A percentile compares a stretch with the other conserved stretches of the same genome.
Evolutionary conservation across 2,329 filamentous ascomycete genomes (phyloP).

Genomic region (Hypocreales sp.): DNA sequence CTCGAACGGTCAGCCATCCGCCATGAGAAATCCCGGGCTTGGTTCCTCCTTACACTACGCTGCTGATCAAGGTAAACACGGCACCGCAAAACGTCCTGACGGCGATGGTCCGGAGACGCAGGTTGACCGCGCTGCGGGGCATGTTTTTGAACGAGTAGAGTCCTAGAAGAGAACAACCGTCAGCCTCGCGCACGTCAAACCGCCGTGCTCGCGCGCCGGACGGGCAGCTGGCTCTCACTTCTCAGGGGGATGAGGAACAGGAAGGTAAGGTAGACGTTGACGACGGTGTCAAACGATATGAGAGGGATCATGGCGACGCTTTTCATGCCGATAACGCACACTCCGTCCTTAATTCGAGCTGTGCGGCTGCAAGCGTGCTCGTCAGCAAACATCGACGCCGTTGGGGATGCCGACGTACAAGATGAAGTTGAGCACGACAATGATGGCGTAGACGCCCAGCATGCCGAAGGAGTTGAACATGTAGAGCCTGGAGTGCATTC

Average conservation of each 20-base stretch:
- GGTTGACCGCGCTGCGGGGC: conserved; percentile 21
- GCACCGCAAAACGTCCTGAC: conserved; percentile 44
- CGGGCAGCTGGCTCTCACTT: too few relatives aligned
- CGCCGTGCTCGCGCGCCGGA: too few relatives aligned
- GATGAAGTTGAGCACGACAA: conserved; percentile 43
- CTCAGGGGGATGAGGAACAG: conserved; percentile 47
- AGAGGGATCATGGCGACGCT: conserved; percentile 43
- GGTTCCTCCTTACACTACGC: conserved; percentile 30
- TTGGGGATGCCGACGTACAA: conserved; percentile 27
- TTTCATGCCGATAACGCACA: conserved; percentile 48
- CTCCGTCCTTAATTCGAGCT: conserved; percentile 34
- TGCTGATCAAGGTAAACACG: conserved; percentile 39
- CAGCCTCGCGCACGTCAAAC: too few relatives aligned
- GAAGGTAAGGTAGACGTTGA: conserved; percentile 47
- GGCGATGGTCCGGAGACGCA: conserved; percentile 33
- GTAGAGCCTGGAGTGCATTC: conserved; percentile 42
- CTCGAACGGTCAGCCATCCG: conserved; percentile 3
- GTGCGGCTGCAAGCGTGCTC: conserved; percentile 29
- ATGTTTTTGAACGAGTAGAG: conserved; percentile 38
- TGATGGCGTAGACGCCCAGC: conserved; percentile 25
- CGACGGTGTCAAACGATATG: conserved; percentile 42
- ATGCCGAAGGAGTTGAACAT: conserved; percentile 46
- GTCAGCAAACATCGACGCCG: neutral
- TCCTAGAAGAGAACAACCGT: conserved; percentile 17
- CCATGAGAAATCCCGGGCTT: neutral